Base-by-base conservation (phyloP, 2,329 filamentous ascomycete species). In the Pseudogymnoascus sp. region DNA sequence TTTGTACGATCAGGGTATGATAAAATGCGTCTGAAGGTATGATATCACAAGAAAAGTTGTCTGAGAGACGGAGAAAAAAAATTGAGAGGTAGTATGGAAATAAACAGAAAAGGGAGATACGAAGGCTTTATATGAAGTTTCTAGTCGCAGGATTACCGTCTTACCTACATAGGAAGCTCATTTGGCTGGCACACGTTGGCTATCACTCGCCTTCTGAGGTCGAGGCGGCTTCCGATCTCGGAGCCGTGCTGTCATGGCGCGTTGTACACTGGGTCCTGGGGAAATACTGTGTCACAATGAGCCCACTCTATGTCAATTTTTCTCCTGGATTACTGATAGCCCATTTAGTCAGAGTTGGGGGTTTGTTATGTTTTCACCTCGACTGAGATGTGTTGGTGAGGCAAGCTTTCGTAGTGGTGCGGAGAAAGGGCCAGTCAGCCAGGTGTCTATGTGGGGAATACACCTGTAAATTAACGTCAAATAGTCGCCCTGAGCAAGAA, bases 131-230 rank as follows among this genome's bases (percentile, higher is more conserved):
- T 49, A 49, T 29, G 43, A 14, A 49, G 1, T 49, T 29, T 1
- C 23, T 49, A 6, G 4, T 4, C 14, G 14, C 23, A 49, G 43
- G 23, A 49, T 49, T 49, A n/a, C 23, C 23, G 14, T 16, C 43
- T 31, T 49, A 31, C 43, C 43, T 49, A 49, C 43, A n/a, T 49
- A 49, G 43, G 43, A 49, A 49, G 43, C 43, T 49, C 43, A 49
- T 23, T 49, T 49, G 23, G 6, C 10, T 49, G 43, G 11, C 14
- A 6, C 43, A 31, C 6, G 43, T 49, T 49, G 23, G 43, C n/a
- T 29, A 31, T 29, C 43, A 49, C n/a, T 16, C 14, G 14, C 43
- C 43, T 0, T 16, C 43, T 49, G 43, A 29, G 43, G 43, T 49
- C 14, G 14, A 49, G 23, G 43, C 12, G 43, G 14, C 23, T 49